These are phyloP conservation scores for Microcyclospora pomicola DNA, from an alignment of 2,329 filamentous ascomycete genomes.

Conservation along the genomic window DNA sequence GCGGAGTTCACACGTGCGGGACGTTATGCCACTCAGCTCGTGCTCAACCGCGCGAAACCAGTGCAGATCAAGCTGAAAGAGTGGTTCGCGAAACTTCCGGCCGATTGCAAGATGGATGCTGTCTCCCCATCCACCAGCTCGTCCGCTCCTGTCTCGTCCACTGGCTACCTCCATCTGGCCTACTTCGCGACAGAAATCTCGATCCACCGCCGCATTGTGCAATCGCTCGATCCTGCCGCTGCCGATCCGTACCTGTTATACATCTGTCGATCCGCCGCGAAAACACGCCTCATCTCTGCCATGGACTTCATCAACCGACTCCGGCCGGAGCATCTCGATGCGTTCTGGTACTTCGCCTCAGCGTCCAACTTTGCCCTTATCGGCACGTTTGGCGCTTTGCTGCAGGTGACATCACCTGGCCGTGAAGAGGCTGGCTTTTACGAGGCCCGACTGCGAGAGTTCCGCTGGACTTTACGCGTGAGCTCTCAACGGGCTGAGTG, in stretches of 20 bases:
- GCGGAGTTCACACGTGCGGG: conserved; percentile 53
- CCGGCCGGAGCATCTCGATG: conserved; percentile 69
- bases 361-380: conserved; percentile 90
- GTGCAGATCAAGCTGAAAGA: conserved; percentile 72
- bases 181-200: conserved; percentile 94
- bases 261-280: conserved; percentile 86
- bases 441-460: conserved; percentile 68
- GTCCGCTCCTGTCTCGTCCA: conserved; percentile 28
- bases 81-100: conserved; percentile 61
- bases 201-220: conserved; percentile 79
- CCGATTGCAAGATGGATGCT: conserved; percentile 50
- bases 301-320: conserved; percentile 97
- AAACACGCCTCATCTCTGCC: conserved; percentile 83
- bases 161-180: conserved; percentile 64
- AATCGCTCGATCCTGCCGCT: conserved; percentile 48
- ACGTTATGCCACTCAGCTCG: conserved; percentile 54
- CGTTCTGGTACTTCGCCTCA: conserved; percentile 85
- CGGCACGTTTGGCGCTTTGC: conserved; percentile 78
- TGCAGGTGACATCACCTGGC: conserved; percentile 79
- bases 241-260: conserved; percentile 69
- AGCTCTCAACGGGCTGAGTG: conserved; percentile 55
- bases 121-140: conserved; percentile 5
- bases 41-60: conserved; percentile 63
- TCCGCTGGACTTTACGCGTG: conserved; percentile 85
- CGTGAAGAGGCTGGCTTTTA: conserved; percentile 90